Evolutionary conservation across 441 rosid genomes (phyloP).

Genomic region (Pelargonium australe): DNA sequence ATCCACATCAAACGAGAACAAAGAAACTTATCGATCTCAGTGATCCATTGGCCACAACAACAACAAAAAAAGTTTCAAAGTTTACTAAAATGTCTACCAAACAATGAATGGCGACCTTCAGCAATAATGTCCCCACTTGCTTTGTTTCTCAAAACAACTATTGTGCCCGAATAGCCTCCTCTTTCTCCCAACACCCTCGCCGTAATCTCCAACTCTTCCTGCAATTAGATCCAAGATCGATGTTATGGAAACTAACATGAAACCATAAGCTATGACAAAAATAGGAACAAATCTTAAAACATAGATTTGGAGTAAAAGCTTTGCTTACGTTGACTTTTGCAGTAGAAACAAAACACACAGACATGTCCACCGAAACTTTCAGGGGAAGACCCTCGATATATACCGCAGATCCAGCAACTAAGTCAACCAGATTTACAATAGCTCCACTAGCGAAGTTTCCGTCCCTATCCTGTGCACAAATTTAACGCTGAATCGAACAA

Average conservation of each 20-base stretch:
- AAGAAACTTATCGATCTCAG: no score
- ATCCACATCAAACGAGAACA: no score
- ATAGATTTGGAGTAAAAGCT: background rate
- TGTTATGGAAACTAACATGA: no score
- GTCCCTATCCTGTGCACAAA: conserved; percentile 43
- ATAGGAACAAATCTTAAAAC: no score
- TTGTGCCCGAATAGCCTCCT: conserved; percentile 63
- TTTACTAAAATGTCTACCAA: conserved; percentile 56
- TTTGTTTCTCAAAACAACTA: conserved; percentile 59
- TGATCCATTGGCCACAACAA: no score
- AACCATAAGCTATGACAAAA: no score
- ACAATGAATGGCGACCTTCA: conserved; percentile 87
- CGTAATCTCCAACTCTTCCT: conserved; percentile 79
- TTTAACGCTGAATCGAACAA: background rate
- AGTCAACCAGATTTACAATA: conserved; percentile 77
- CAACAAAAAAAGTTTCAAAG: conserved; percentile 27
- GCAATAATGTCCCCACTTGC: conserved; percentile 69
- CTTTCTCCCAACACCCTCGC: conserved; percentile 53
- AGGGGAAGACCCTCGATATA: conserved; percentile 56
- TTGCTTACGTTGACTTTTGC: conserved; percentile 61
- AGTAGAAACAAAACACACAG: conserved; percentile 58
- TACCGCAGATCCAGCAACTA: conserved; percentile 63
- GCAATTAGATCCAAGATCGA: conserved; percentile 9
- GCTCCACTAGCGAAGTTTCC: conserved; percentile 74
- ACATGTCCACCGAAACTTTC: conserved; percentile 76